Conservation (phyloP, 352 stramenopile genomes). For the Ophiocytium majus region DNA sequence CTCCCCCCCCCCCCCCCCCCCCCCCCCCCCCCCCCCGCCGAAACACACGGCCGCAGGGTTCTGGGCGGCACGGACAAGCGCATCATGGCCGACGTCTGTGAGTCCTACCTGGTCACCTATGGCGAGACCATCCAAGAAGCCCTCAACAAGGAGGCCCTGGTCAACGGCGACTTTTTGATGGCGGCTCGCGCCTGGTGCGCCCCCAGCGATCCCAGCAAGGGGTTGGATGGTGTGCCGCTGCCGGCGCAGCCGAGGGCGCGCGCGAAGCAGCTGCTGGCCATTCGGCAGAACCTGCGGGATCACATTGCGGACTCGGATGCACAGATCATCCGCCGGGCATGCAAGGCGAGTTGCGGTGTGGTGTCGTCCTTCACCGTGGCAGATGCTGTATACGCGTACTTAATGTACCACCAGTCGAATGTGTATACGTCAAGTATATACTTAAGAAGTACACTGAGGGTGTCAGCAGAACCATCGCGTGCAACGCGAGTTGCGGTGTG, state of each 20-base stretch:
- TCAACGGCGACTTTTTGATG: constrained; percentile 14
- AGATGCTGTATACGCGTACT: too few relatives aligned
- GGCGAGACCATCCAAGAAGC: constrained; percentile 30
- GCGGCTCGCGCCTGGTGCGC: neutral
- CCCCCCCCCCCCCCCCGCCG: too few relatives aligned
- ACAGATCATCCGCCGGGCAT: neutral
- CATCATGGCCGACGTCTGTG: constrained; percentile 30
- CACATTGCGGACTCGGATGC: constrained; percentile 11
- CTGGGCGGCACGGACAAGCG: constrained; percentile 52
- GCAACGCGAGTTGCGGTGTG: too few relatives aligned
- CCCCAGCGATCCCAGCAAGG: neutral
- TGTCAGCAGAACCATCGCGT: too few relatives aligned
- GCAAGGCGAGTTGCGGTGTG: too few relatives aligned
- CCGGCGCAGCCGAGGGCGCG: neutral
- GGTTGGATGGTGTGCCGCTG: neutral
- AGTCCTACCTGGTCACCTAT: constrained; percentile 37
- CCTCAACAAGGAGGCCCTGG: constrained; percentile 43
- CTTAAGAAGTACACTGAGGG: too few relatives aligned
- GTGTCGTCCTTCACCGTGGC: too few relatives aligned
- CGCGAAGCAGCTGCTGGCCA: neutral
- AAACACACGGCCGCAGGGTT: constrained; percentile 19
- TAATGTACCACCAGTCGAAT: too few relatives aligned
- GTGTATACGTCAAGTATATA: too few relatives aligned
- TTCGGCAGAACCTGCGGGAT: neutral
- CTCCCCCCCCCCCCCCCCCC: too few relatives aligned